These are phyloP conservation scores for Petunia axillaris DNA, from an alignment of 257 asterid species.

Conservation along the genomic window DNA sequence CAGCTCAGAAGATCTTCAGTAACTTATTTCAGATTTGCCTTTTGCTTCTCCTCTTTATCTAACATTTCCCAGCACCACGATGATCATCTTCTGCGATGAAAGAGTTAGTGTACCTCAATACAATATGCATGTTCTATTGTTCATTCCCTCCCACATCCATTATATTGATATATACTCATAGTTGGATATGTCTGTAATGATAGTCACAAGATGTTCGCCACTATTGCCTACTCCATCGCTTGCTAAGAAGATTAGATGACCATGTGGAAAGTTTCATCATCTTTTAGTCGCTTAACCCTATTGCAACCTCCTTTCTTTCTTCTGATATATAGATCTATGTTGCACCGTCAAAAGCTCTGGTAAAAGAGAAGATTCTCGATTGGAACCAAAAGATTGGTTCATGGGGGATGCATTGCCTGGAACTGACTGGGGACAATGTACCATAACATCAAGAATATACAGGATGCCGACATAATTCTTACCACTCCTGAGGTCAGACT, in stretches of 20 bases:
- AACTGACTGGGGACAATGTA: constrained; percentile 92
- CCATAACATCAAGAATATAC: constrained; percentile 65
- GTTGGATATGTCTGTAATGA: constrained; percentile 6
- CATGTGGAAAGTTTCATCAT: constrained; percentile 9
- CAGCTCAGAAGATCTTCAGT: neutral
- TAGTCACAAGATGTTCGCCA: neutral
- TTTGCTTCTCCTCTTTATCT: neutral
- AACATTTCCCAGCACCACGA: neutral
- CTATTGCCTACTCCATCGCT: neutral
- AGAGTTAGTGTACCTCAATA: constrained; percentile 17
- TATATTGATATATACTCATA: constrained; percentile 7
- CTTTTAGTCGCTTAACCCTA: neutral
- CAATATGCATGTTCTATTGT: neutral
- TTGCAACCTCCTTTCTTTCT: constrained; percentile 6
- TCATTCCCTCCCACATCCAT: neutral
- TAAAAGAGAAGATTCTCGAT: constrained; percentile 87
- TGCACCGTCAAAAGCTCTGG: constrained; percentile 98
- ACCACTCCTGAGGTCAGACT: constrained; percentile 91
- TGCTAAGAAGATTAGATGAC: neutral
- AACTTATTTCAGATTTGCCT: neutral
- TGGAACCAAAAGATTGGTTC: constrained; percentile 87
- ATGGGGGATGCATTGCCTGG: constrained; percentile 80
- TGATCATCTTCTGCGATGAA: neutral
- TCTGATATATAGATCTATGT: constrained; percentile 65
- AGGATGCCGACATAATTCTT: constrained; percentile 91